Conservation (phyloP, 2,329 filamentous ascomycete genomes). For the Lizonia empirigonia region DNA sequence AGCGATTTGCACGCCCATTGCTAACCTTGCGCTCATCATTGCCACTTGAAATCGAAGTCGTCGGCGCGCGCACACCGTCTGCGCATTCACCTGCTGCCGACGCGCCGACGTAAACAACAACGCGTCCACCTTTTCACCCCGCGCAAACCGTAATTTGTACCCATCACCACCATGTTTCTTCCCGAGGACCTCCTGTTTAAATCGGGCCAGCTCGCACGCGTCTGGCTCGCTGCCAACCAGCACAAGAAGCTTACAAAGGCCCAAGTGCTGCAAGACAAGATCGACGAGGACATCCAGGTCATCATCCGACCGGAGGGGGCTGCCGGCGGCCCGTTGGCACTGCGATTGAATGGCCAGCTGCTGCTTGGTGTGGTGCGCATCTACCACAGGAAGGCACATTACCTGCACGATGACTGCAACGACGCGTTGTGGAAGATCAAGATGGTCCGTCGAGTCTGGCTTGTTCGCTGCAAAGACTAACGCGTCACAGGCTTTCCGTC, state of each 20-base stretch:
- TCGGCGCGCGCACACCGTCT: slow-evolving; percentile 30
- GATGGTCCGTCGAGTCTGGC: slow-evolving; percentile 67
- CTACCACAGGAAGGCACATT: slow-evolving; percentile 95
- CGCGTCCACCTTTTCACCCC: slow-evolving; percentile 27
- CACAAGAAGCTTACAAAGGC: slow-evolving; percentile 98
- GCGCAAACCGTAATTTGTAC: slow-evolving; percentile 12
- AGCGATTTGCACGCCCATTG: slow-evolving; percentile 28
- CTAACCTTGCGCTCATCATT: slow-evolving; percentile 28
- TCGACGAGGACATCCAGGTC: slow-evolving; percentile 91
- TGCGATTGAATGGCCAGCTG: slow-evolving; percentile 91
- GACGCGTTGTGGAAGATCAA: slow-evolving; percentile 98
- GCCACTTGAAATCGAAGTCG: slow-evolving; percentile 19
- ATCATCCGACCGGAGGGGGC: slow-evolving; percentile 75
- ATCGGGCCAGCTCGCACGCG: slow-evolving; percentile 93
- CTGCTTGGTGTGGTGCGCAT: slow-evolving; percentile 95
- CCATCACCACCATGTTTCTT: slow-evolving; percentile 78
- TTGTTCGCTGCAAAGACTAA: slow-evolving; percentile 16
- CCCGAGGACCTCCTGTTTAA: slow-evolving; percentile 94
- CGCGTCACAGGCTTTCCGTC: slow-evolving; percentile 74
- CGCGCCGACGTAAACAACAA: slow-evolving; percentile 43
- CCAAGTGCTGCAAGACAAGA: slow-evolving; percentile 91
- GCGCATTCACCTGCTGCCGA: slow-evolving; percentile 35
- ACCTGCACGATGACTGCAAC: slow-evolving; percentile 95
- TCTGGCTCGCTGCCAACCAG: slow-evolving; percentile 97
- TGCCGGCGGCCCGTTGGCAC: slow-evolving; percentile 84